Evolutionary conservation across 2,329 filamentous ascomycete genomes (phyloP).

Genomic region (Biscogniauxia sp.): DNA sequence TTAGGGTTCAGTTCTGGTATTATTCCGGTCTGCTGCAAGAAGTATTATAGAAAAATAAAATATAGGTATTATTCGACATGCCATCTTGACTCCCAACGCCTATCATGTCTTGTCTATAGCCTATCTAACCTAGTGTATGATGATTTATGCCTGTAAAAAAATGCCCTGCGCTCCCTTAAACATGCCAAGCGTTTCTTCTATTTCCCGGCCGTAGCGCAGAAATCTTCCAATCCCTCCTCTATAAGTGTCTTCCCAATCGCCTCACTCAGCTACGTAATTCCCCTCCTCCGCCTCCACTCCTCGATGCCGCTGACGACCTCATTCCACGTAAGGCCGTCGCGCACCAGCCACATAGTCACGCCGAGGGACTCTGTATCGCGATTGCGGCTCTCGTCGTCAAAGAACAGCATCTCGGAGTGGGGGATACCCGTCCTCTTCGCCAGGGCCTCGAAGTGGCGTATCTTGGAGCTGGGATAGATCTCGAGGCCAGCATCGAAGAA

Average conservation of each 20-base stretch:
- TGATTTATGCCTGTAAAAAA: too few species aligned
- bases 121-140: neutral
- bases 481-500: conserved; percentile 61
- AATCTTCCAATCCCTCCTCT: neutral
- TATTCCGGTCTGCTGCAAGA: neutral
- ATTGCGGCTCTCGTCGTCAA: conserved; percentile 89
- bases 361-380: conserved; percentile 76
- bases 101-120: neutral
- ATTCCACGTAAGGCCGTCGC: conserved; percentile 71
- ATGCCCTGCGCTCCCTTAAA: neutral
- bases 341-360: conserved; percentile 79
- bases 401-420: conserved; percentile 89
- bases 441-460: conserved; percentile 77
- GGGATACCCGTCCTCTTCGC: conserved; percentile 67
- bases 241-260: neutral
- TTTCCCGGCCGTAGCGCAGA: too few species aligned
- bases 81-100: neutral
- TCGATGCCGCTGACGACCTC: conserved; percentile 78
- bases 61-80: neutral
- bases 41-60: neutral
- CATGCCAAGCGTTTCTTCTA: too few species aligned
- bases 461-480: conserved; percentile 77
- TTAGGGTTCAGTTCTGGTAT: neutral
- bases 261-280: conserved; percentile 6
- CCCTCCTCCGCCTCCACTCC: conserved; percentile 75